phyloP scores from a whole-genome alignment of 2,329 filamentous ascomycete species.

The Tympanopsis confertula region DNA sequence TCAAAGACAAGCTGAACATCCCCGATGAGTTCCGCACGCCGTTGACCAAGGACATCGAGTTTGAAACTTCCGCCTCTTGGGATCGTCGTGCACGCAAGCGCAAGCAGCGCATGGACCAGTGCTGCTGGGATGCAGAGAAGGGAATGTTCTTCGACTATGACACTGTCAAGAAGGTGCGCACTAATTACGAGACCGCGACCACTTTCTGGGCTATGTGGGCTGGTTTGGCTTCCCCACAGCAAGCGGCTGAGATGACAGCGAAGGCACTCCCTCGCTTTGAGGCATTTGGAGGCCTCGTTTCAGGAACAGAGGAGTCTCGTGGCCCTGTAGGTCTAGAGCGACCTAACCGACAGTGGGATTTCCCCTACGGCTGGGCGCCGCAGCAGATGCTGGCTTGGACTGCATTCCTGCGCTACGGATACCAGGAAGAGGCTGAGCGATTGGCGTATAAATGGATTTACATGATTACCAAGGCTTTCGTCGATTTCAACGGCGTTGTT shows the following conservation, averaged over 20 bases:
- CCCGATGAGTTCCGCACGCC: conserved; percentile 71
- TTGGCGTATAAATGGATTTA: conserved; percentile 93
- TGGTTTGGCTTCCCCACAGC: conserved; percentile 71
- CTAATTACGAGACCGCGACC: conserved; percentile 78
- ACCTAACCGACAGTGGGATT: conserved; percentile 96
- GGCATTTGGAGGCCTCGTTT: conserved; percentile 73
- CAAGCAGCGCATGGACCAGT: conserved; percentile 79
- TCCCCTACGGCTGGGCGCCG: conserved; percentile 94
- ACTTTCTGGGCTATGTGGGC: conserved; percentile 98
- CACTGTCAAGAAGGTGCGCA: conserved; percentile 69
- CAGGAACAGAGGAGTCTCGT: conserved; percentile 80
- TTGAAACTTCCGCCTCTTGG: conserved; percentile 79
- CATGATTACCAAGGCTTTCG: conserved; percentile 97
- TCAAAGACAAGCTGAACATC: conserved; percentile 71
- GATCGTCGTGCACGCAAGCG: conserved; percentile 77
- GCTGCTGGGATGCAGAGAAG: conserved; percentile 81
- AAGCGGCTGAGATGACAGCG: conserved; percentile 73
- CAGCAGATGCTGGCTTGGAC: conserved; percentile 98
- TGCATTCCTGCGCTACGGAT: conserved; percentile 81
- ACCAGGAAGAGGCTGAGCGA: conserved; percentile 77
- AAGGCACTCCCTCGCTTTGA: conserved; percentile 81
- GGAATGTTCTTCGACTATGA: conserved; percentile 99
- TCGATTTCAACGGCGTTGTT: conserved; percentile 95
- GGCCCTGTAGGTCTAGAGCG: conserved; percentile 68
- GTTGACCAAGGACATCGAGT: conserved; percentile 51